Evolutionary conservation across 106 monocot species (phyloP).

Genomic region (Dioscorea dumetorum): DNA sequence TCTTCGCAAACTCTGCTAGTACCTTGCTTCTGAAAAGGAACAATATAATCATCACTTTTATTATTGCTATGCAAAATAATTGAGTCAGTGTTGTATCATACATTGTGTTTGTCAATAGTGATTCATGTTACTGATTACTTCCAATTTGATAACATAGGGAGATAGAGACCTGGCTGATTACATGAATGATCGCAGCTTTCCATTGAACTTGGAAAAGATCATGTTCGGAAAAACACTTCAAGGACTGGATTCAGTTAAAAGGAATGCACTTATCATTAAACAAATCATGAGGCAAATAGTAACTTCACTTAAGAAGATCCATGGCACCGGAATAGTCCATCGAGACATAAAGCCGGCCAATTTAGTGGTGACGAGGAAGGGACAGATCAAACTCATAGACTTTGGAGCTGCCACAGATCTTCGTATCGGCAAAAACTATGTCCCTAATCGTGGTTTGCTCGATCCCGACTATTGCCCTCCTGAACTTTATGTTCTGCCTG

Average conservation of each 20-base stretch:
- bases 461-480: slow-evolving; percentile 91
- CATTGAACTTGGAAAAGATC: slow-evolving; percentile 62
- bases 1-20: too few species aligned
- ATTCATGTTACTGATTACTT: too few species aligned
- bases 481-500: slow-evolving; percentile 79
- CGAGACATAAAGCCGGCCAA: slow-evolving; percentile 94
- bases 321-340: slow-evolving; percentile 84
- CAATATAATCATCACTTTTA: too few species aligned
- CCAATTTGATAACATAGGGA: slow-evolving; percentile 37
- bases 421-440: slow-evolving; percentile 90
- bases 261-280: slow-evolving; percentile 74
- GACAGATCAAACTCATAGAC: slow-evolving; percentile 90
- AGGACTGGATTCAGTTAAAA: slow-evolving; percentile 60
- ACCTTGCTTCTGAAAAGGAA: too few species aligned
- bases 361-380: slow-evolving; percentile 77
- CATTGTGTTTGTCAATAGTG: too few species aligned
- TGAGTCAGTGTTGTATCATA: too few species aligned
- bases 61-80: too few species aligned
- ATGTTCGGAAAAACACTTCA: slow-evolving; percentile 80
- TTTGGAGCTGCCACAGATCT: slow-evolving; percentile 95
- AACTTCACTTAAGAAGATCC: slow-evolving; percentile 74
- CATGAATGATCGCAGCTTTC: slow-evolving; percentile 65
- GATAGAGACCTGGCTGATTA: slow-evolving; percentile 61
- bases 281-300: slow-evolving; percentile 92
- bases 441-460: slow-evolving; percentile 64